Conservation (phyloP, 1,284 basidiomycete species). For the Moniliophthora roreri region DNA sequence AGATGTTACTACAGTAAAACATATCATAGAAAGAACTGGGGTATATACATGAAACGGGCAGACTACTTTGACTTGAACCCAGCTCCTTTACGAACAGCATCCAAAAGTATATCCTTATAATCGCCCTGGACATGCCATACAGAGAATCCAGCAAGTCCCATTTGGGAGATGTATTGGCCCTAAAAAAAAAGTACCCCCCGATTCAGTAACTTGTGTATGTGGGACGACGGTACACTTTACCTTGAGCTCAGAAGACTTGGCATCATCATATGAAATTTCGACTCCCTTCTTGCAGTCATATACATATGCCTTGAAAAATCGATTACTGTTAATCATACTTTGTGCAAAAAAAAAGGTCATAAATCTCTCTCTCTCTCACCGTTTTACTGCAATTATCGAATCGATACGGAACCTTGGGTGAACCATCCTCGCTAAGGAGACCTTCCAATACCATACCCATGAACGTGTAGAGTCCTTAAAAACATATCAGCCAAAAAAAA, state of each 20-base stretch:
- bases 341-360: background rate
- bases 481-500: no score
- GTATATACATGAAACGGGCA: no score
- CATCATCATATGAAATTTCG: slow-evolving; percentile 56
- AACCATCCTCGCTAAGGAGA: slow-evolving; percentile 43
- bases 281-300: slow-evolving; percentile 43
- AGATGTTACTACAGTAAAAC: no score
- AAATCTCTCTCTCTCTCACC: slow-evolving; percentile 37
- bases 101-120: slow-evolving; percentile 46
- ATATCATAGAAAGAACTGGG: no score
- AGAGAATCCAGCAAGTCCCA: slow-evolving; percentile 50
- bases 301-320: slow-evolving; percentile 55
- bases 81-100: no score
- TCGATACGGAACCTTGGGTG: slow-evolving; percentile 35
- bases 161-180: slow-evolving; percentile 34
- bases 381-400: slow-evolving; percentile 59
- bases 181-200: no score
- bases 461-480: no score
- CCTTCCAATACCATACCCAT: slow-evolving; percentile 44
- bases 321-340: no score
- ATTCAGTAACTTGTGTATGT: no score
- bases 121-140: slow-evolving; percentile 61
- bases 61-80: no score
- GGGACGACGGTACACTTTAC: no score
- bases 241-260: slow-evolving; percentile 49